Conservation (phyloP, 257 asterid genomes). For the Solanum boliviense region DNA sequence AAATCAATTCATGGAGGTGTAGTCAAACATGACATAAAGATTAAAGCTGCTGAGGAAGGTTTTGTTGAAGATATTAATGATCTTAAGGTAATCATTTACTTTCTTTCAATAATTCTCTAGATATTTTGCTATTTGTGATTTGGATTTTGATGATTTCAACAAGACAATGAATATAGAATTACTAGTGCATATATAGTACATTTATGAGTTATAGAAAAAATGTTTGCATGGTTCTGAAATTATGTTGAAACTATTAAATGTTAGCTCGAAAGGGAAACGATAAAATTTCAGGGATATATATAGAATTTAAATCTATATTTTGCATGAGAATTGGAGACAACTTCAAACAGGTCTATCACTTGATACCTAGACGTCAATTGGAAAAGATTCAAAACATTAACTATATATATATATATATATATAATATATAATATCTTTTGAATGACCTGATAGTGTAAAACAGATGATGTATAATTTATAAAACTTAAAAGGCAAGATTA, state of each 20-base stretch:
- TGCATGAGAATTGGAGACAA: background rate
- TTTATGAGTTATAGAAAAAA: no score
- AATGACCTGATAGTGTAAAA: background rate
- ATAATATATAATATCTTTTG: background rate
- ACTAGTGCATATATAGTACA: background rate
- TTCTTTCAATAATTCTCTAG: background rate
- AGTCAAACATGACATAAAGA: conserved; percentile 28
- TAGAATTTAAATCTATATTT: background rate
- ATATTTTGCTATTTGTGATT: background rate
- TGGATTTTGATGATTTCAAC: background rate
- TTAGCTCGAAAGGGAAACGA: background rate
- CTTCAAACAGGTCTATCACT: background rate
- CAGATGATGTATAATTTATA: background rate
- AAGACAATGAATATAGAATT: background rate
- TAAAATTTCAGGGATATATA: background rate
- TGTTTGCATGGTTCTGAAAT: background rate
- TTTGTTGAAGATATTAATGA: conserved; percentile 16
- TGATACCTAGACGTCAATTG: background rate
- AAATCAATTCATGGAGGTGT: conserved; percentile 20
- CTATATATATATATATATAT: background rate
- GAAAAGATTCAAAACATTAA: background rate
- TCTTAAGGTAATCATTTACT: conserved; percentile 32
- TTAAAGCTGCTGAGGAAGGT: conserved; percentile 31
- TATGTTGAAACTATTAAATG: background rate
- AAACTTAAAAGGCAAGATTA: background rate